Base-by-base conservation (phyloP, 2,329 filamentous ascomycete species). In the Parafenestella ontariensis region DNA sequence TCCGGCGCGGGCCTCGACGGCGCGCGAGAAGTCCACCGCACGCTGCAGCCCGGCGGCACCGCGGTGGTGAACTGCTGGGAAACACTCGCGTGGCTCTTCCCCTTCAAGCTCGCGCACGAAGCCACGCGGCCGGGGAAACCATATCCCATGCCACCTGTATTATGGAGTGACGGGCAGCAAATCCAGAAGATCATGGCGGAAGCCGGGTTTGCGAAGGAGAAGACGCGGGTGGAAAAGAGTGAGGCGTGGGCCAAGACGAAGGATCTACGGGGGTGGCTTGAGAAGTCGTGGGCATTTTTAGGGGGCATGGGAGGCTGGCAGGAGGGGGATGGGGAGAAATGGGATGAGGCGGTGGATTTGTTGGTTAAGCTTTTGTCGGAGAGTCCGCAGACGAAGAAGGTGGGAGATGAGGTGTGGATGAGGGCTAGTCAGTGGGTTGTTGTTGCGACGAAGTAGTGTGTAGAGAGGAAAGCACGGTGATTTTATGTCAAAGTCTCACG, bases 51-150 rank as follows among this genome's bases (percentile, higher is more conserved):
- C 1, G 74, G 69, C 20, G 77, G 78, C 1, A 61, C 63, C 0
- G 77, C 77, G 1, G 54, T 77, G 1, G 70, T 78, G 3, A 79
- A 77, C 21, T 72, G 69, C 61, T 75, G 70, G 71, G 48, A 67
- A n/a, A 24, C 47, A 17, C 50, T 71, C 2, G 61, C 61, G 0
- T 74, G 68, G 68, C 53, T 72, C 9, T 5, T 59, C 1, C 68
- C 69, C 23, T 55, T 71, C 10, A 56, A 52, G 11, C 39, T 46
- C 5, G 63, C 64, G 31, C 64, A 69, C 31, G 51, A 66, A 29
- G 33, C 46, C 2, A 56, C 65, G 15, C 63, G 69, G 3, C 55
- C 54, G 5, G 64, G 59, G 1, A 59, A 54, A 11, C 49, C 66
- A 1, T 68, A 57, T 20, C 61, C 62, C 0, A 48, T 54, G 8